Base-by-base conservation (phyloP, 2,329 filamentous ascomycete genomes). In the Zymoseptoria brevis region DNA sequence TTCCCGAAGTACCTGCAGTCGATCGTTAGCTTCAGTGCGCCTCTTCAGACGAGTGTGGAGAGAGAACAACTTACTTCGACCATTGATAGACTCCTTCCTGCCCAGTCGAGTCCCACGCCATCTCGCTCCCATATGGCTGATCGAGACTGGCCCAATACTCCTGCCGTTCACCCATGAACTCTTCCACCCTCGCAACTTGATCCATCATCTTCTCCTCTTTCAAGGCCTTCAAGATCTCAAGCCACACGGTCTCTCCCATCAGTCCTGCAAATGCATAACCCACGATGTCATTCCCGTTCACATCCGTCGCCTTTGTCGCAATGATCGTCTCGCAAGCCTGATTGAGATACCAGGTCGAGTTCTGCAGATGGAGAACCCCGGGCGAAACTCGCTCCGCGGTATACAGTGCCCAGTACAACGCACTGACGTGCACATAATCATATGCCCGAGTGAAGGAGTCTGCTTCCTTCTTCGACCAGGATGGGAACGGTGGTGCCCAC, bases 81-180 rank as follows among this genome's bases (percentile, higher is more conserved):
- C 58, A 66, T 60, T 82, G 82, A 60, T 83, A 85, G 0, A 85
- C 80, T 0, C 82, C 82, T 66, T 86, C 83, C 62, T 86, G 82
- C 0, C 81, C 82, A 0, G 83, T 85, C 0, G 79, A 83, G 59
- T 86, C 83, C 83, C 83, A 86, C 0, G 82, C 79, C 80, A 83
- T 82, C 67, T 85, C 83, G 55, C 80, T 83, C 0, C 82, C 83
- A 60, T 79, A 86, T 0, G 83, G 83, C 4, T 81, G 78, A 7
- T 75, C 74, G 55, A 80, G 71, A 0, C 71, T 72, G n/a, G 79
- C 69, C 83, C 83, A 86, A 0, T 71, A 65, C 2, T 74, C 61
- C 1, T 81, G 80, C 0, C 83, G 76, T 3, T 68, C 69, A 13
- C 73, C 75, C 82, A 85, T 84, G 0, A 72, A 70, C 0, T 67